These are phyloP conservation scores for Malus hybrid DNA, from an alignment of 331 rosid species.

Conservation along the genomic window DNA sequence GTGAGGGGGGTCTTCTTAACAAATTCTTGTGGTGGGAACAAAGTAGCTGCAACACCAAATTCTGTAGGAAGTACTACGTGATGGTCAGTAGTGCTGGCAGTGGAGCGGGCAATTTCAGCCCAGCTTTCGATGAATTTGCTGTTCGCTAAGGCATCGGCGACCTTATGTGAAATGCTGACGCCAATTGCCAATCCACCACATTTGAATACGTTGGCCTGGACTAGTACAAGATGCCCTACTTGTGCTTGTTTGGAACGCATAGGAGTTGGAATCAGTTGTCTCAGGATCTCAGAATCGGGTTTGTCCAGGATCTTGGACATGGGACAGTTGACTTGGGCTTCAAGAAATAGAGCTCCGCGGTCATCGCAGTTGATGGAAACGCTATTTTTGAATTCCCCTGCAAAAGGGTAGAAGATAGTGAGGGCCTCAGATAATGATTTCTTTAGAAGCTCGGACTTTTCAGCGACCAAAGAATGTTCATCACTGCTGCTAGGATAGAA, in stretches of 20 bases:
- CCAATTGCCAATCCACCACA: conserved; percentile 11
- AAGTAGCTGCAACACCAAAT: background rate
- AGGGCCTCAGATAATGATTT: too few species aligned
- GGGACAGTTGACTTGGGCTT: background rate
- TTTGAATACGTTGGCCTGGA: background rate
- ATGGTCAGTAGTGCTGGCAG: background rate
- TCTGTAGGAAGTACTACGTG: background rate
- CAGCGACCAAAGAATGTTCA: too few species aligned
- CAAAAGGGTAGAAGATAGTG: too few species aligned
- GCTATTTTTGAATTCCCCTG: too few species aligned
- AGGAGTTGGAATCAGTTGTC: background rate
- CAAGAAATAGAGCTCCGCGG: too few species aligned
- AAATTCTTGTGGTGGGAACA: conserved; percentile 1
- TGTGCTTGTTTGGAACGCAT: background rate
- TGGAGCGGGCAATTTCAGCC: background rate
- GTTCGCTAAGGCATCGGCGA: background rate
- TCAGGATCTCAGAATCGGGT: background rate
- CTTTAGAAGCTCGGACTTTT: too few species aligned
- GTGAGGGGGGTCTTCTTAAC: background rate
- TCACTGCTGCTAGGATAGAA: too few species aligned
- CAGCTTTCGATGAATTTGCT: conserved; percentile 1
- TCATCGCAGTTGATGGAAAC: too few species aligned
- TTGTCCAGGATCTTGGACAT: background rate
- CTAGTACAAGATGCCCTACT: background rate
- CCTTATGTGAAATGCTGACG: conserved; percentile 3